Percentiles rank a stretch among this genome's conserved stretches.
These are phyloP conservation scores for Syzygium oleosum DNA, from an alignment of 345 rosid genomes.

Conservation along the genomic window DNA sequence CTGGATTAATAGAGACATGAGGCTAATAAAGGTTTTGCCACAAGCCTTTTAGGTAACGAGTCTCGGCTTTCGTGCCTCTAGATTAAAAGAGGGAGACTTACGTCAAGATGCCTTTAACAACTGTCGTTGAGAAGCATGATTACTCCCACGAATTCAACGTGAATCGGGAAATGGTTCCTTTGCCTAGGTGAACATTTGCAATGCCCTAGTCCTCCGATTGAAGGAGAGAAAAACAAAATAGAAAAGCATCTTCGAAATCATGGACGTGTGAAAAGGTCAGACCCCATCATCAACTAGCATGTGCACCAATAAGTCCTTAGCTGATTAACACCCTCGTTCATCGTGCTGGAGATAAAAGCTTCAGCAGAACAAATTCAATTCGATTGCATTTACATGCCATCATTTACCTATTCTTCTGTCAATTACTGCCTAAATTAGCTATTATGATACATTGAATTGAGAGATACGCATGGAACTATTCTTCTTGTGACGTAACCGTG, in stretches of 20 bases:
- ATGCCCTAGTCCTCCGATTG: neutral
- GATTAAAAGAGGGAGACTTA: neutral
- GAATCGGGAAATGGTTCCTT: neutral
- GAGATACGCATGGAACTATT: neutral
- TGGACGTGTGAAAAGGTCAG: neutral
- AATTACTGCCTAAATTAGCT: neutral
- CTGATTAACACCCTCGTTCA: neutral
- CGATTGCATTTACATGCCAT: neutral
- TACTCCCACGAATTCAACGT: neutral
- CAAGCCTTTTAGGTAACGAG: neutral
- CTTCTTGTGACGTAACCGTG: neutral
- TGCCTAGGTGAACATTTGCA: neutral
- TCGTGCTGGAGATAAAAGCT: neutral
- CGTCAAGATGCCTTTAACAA: neutral
- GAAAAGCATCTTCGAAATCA: neutral
- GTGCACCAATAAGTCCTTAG: neutral
- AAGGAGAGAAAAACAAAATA: neutral
- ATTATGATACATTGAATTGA: too few relatives aligned
- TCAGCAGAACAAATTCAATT: neutral
- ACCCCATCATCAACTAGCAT: neutral
- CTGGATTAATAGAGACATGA: neutral
- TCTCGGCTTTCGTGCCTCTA: neutral
- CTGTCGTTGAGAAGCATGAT: neutral
- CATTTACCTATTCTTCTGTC: neutral
- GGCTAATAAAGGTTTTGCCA: neutral